Evolutionary conservation across 805 yeast species (phyloP), one percentile per base, ranked within the genome.

Genomic region (Jamesozyma lodderae): DNA sequence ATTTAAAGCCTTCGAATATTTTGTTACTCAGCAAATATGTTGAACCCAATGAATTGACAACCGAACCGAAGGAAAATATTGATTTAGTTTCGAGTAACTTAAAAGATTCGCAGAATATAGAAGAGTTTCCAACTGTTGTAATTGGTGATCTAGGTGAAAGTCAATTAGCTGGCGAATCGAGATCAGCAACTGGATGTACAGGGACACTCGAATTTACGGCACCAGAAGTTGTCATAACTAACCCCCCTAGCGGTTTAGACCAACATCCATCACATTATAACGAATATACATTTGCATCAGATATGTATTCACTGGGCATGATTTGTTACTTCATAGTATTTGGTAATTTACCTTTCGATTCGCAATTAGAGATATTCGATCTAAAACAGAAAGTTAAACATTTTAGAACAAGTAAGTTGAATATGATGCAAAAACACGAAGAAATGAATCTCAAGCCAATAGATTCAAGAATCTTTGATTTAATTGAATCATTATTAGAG

Each of bases 71-170:
- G n/a, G n/a, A n/a, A n/a, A n/a, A n/a, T n/a, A n/a, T n/a, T n/a
- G n/a, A n/a, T n/a, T n/a, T n/a, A n/a, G n/a, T n/a, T n/a, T n/a
- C n/a, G n/a, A n/a, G n/a, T n/a, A n/a, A n/a, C n/a, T n/a, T n/a
- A n/a, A n/a, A n/a, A n/a, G n/a, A n/a, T n/a, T n/a, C n/a, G n/a
- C n/a, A n/a, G n/a, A n/a, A n/a, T n/a, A 54, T 49, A 17, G 41
- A 35, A 6, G n/a, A 2, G 1, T 64, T 79, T 10, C 95, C 95
- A 0, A 72, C 69, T n/a, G 73, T 84, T 2, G 66, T 85, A 11
- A 88, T 87, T 10, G 79, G 94, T 31, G 96, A 87, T 61, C 81
- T 87, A 57, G 96, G 96, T 3, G 96, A 87, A 57, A 83, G 92
- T 6, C 83, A 81, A 46, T 66, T 81, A 45, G 79, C 79, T 38